Base-by-base conservation (phyloP, 805 yeast genomes). In the Starmerella bombi region DNA sequence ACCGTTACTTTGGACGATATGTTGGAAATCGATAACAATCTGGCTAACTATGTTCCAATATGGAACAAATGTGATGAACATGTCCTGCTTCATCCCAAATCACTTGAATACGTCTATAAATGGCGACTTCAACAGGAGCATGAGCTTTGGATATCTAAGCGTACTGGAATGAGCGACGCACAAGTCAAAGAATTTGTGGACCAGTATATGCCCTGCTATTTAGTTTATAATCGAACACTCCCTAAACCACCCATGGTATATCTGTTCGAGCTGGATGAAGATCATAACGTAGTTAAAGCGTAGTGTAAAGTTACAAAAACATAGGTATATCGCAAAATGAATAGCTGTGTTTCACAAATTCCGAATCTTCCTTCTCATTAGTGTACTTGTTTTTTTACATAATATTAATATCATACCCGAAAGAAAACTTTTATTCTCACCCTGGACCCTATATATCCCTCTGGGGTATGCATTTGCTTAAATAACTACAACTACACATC, bases 131-230 rank as follows among this genome's bases (percentile, higher is more conserved):
- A 84, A 55, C 75, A 71, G 53, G 94, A 84, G 52, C 77, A 77
- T 43, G 69, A 63, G 2, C 59, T 83, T 51, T 72, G 76, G 9
- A 38, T 41, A 15, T 38, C 45, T 8, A 65, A 59, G 19, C 94
- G 94, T 0, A 38, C 51, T 1, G 97, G 97, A 0, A 86, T 91
- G 97, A 60, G 77, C 2, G 91, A 81, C 50, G 66, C 55, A 1
- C 70, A 78, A 50, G 94, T 88, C 4, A 59, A 50, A 8, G 48
- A 48, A 16, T 91, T 91, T 64, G 77, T 88, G 9, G 74, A 78
- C 44, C 69, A 94, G 45, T 88, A 88, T 59, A 79, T 81, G 84
- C 94, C 94, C 1, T 72, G 79, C 28, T 88, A 88, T 52, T 70
- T 73, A 46, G 53, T 86, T 17, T 91, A 81, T 36, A 25, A 14